Conservation (phyloP, 345 rosid genomes). For the Populus euphratica region DNA sequence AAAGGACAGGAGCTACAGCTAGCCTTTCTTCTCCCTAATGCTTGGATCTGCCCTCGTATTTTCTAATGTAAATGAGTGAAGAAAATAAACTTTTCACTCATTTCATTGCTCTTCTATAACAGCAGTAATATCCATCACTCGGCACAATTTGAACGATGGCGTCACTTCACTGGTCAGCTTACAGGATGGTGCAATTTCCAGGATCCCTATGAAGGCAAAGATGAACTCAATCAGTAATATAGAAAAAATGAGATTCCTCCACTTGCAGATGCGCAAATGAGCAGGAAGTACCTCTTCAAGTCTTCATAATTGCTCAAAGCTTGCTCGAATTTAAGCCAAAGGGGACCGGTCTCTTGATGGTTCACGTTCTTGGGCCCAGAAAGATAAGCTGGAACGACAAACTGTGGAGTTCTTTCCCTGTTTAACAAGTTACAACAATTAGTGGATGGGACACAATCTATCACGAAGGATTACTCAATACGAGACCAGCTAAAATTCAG, state of each 20-base stretch:
- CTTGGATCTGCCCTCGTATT: not conserved
- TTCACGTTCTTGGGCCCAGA: slow-evolving; percentile 63
- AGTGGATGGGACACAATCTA: not conserved
- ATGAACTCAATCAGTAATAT: slow-evolving; percentile 4
- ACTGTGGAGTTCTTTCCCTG: slow-evolving; percentile 75
- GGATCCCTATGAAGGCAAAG: slow-evolving; percentile 38
- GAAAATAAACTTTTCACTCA: not conserved
- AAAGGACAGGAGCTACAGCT: not conserved
- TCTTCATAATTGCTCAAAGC: slow-evolving; percentile 59
- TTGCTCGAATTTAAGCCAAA: slow-evolving; percentile 83
- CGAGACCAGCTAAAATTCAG: not conserved
- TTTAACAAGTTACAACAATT: slow-evolving; percentile 2
- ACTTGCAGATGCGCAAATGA: not conserved
- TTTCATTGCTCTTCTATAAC: not conserved
- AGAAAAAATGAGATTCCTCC: not conserved
- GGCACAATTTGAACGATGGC: not conserved
- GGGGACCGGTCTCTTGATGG: slow-evolving; percentile 50
- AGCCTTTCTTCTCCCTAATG: not conserved
- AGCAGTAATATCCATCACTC: not conserved
- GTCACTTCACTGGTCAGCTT: not conserved
- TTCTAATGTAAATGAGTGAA: not conserved
- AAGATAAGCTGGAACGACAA: slow-evolving; percentile 72
- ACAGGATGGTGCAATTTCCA: slow-evolving; percentile 62
- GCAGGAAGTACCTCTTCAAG: slow-evolving; percentile 45
- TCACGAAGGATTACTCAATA: not conserved